Evolutionary conservation across 2,329 filamentous ascomycete genomes (phyloP), one percentile per base, ranked within the genome.

Genomic region (Mycosphaerella sp.): DNA sequence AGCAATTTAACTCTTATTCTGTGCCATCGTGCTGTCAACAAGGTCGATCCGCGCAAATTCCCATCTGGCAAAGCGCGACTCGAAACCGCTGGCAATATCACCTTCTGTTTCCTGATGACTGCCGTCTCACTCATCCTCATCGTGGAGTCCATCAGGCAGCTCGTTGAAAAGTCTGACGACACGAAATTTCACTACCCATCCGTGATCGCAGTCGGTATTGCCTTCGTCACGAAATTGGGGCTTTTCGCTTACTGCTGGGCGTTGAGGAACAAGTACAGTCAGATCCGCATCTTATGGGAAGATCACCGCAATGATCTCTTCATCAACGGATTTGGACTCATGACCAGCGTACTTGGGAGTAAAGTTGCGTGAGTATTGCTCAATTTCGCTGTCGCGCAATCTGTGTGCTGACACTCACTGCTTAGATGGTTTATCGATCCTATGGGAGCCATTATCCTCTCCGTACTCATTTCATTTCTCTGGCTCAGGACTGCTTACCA

Each of bases 291-390:
- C 66, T 75, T 97, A 12, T 96, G 89, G 90, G 87, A 95, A 69
- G 91, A 97, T 65, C 93, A 98, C 73, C 85, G 93, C 55, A 98
- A 98, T 66, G 93, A 98, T 66, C 76, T 98, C n/a, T 77, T 95
- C 63, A 89, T 98, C 78, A 98, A 97, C 68, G 89, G 89, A 86
- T 96, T 49, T 75, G 76, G 54, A 80, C 83, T 97, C 57, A 71
- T 96, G 49, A 96, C 90, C 1, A 91, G 87, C 2, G 84, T 96
- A n/a, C 87, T 89, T 49, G 93, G 93, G 30, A 82, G 84, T 58
- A 94, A 95, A 74, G 75, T 97, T 17, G 76, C 75, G 58, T 61
- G 50, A 51, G 57, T 52, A 14, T 10, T 34, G 41, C 39, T 10
- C 39, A 18, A 13, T 17, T 6, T 10, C 6, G 9, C 8, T n/a